A percentile compares a stretch with the other conserved stretches of the same genome.
Conservation (phyloP, 2,329 filamentous ascomycete genomes). For the Fusarium mundagurra region DNA sequence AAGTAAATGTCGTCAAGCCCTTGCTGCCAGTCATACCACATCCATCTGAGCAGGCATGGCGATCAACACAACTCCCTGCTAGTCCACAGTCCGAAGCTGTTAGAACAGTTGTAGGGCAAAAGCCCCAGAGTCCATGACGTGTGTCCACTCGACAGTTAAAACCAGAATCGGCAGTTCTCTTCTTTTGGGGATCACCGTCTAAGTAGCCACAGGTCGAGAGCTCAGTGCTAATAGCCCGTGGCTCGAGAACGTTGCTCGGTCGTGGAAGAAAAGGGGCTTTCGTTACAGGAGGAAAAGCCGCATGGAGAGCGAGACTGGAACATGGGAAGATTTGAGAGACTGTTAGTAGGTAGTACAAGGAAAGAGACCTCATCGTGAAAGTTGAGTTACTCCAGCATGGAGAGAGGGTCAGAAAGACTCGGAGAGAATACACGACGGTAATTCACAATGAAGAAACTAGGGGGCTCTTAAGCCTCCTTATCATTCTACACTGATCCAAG, state of each 20-base stretch:
- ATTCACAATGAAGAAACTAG: not conserved
- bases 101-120: conserved; percentile 51
- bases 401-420: no score
- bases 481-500: not conserved
- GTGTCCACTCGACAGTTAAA: conserved; percentile 51
- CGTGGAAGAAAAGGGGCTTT: not conserved
- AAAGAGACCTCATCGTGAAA: not conserved
- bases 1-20: conserved; percentile 48
- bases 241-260: not conserved
- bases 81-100: conserved; percentile 51
- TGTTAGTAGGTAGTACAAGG: not conserved
- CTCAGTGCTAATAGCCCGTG: conserved; percentile 26
- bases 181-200: conserved; percentile 43
- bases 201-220: conserved; percentile 46
- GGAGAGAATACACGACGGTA: not conserved
- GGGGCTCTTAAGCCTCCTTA: not conserved
- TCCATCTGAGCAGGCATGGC: conserved; percentile 43
- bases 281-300: not conserved
- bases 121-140: conserved; percentile 50
- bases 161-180: conserved; percentile 47
- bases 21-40: conserved; percentile 43
- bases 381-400: not conserved
- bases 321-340: not conserved
- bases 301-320: not conserved
- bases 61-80: conserved; percentile 50